phyloP scores from a whole-genome alignment of 768 basidiomycete genomes.

The Boletus rubescentipes region DNA sequence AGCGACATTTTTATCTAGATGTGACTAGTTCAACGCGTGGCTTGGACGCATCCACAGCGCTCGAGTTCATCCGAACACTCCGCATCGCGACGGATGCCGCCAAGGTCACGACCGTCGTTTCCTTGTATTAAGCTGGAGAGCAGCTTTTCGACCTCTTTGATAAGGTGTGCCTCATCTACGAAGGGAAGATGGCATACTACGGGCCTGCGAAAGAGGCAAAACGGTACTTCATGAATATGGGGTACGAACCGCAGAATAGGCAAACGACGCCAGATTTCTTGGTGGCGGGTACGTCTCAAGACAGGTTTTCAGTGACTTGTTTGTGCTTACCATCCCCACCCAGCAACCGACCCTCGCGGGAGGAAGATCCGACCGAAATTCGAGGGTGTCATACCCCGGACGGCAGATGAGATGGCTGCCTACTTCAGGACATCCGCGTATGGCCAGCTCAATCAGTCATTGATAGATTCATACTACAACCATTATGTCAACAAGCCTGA shows the following conservation, averaged over 20 bases:
- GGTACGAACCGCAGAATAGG: slow-evolving; percentile 51
- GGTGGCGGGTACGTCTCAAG: slow-evolving; percentile 39
- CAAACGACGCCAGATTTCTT: slow-evolving; percentile 65
- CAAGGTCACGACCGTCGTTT: slow-evolving; percentile 64
- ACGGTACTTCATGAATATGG: slow-evolving; percentile 3
- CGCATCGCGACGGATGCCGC: slow-evolving; percentile 61
- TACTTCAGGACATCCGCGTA: slow-evolving; percentile 43
- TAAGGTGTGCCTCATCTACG: slow-evolving; percentile 30
- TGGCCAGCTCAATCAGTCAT: slow-evolving; percentile 42
- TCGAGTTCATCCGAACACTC: slow-evolving; percentile 69
- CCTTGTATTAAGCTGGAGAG: slow-evolving; percentile 84
- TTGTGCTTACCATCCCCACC: background rate
- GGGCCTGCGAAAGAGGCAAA: slow-evolving; percentile 2
- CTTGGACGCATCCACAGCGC: slow-evolving; percentile 66
- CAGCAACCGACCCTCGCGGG: slow-evolving; percentile 58
- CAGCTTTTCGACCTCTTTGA: slow-evolving; percentile 62
- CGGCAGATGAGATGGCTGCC: slow-evolving; percentile 56
- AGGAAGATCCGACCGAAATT: slow-evolving; percentile 50
- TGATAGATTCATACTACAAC: slow-evolving; percentile 44
- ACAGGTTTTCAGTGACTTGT: slow-evolving; percentile 15
- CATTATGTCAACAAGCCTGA: slow-evolving; percentile 47
- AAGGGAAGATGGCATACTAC: slow-evolving; percentile 11
- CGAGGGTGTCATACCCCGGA: slow-evolving; percentile 44
- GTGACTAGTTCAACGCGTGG: slow-evolving; percentile 59
- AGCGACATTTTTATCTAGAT: background rate